Evolutionary conservation across 2,329 filamentous ascomycete genomes (phyloP).

Genomic region (Fusarium verticillioides): DNA sequence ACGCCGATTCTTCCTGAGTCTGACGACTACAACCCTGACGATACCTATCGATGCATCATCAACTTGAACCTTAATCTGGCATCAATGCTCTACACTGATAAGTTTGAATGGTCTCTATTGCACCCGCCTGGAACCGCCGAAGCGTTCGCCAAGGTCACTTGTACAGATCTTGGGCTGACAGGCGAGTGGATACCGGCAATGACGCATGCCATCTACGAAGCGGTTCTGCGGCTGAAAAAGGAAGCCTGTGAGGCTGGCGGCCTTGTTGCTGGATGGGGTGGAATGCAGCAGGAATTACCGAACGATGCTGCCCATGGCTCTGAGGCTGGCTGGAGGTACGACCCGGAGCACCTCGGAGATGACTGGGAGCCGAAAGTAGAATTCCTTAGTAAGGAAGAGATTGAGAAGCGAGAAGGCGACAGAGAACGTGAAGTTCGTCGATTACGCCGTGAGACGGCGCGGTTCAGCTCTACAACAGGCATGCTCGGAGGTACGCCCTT

Average conservation of each 20-base stretch:
- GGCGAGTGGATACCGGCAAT: conserved; percentile 96
- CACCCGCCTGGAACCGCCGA: conserved; percentile 93
- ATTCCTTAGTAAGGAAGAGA: conserved; percentile 90
- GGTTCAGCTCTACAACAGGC: conserved; percentile 87
- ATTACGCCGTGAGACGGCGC: conserved; percentile 87
- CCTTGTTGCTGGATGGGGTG: conserved; percentile 78
- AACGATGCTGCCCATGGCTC: conserved; percentile 87
- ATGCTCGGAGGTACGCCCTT: conserved; percentile 81
- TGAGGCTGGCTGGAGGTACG: conserved; percentile 94
- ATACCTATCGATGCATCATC: conserved; percentile 94
- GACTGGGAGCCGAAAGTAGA: conserved; percentile 89
- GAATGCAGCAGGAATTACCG: conserved; percentile 73
- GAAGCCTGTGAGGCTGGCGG: conserved; percentile 94
- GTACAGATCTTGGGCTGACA: conserved; percentile 86
- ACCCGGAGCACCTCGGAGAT: conserved; percentile 86
- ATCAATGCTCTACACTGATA: conserved; percentile 93
- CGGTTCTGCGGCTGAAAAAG: conserved; percentile 91
- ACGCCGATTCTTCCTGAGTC: conserved; percentile 69
- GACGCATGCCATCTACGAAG: conserved; percentile 96
- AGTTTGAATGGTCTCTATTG: conserved; percentile 96
- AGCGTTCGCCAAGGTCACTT: conserved; percentile 90
- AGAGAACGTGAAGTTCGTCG: conserved; percentile 90
- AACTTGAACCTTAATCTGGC: conserved; percentile 91
- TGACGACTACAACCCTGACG: conserved; percentile 86
- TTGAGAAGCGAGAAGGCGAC: conserved; percentile 95